Evolutionary conservation across 139 green algal genomes (phyloP).

Genomic region (Micractinium sp.): DNA sequence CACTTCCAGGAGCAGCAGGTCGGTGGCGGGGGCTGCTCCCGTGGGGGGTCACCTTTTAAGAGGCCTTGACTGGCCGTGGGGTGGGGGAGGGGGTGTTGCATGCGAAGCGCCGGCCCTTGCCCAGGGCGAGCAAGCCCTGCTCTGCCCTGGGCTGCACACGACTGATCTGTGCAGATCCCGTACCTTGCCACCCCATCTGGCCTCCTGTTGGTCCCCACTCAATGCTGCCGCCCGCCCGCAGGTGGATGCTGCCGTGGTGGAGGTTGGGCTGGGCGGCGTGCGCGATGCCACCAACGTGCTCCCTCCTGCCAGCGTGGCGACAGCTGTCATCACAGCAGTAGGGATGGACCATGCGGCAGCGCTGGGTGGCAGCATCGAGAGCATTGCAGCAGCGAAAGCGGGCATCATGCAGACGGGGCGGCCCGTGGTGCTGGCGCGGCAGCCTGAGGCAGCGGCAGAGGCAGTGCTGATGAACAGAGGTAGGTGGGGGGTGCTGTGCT

Average conservation of each 20-base stretch:
- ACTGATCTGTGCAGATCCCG: not conserved
- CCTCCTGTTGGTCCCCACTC: not conserved
- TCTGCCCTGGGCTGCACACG: too few relatives aligned
- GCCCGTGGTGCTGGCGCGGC: conserved; percentile 69
- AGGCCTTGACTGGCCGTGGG: too few relatives aligned
- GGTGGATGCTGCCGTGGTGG: conserved; percentile 73
- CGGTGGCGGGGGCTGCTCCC: not conserved
- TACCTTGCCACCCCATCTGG: not conserved
- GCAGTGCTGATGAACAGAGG: conserved; percentile 44
- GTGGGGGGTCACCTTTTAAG: not conserved
- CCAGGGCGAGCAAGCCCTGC: too few relatives aligned
- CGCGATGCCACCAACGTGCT: conserved; percentile 91
- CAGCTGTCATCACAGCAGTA: conserved; percentile 53
- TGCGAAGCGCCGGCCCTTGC: not conserved
- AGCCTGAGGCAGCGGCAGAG: conserved; percentile 59
- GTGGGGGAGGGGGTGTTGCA: not conserved
- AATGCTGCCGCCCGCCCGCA: not conserved
- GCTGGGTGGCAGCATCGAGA: conserved; percentile 70
- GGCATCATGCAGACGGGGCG: conserved; percentile 75
- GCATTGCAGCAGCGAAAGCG: conserved; percentile 81
- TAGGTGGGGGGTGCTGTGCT: not conserved
- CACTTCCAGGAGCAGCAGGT: conserved; percentile 72
- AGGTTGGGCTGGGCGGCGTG: conserved; percentile 83
- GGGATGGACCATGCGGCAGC: conserved; percentile 76
- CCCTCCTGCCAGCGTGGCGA: conserved; percentile 33